Percentiles rank a stretch among this genome's conserved stretches.
Evolutionary conservation across 2,329 filamentous ascomycete genomes (phyloP).

Genomic region (Scytalidium sp.): DNA sequence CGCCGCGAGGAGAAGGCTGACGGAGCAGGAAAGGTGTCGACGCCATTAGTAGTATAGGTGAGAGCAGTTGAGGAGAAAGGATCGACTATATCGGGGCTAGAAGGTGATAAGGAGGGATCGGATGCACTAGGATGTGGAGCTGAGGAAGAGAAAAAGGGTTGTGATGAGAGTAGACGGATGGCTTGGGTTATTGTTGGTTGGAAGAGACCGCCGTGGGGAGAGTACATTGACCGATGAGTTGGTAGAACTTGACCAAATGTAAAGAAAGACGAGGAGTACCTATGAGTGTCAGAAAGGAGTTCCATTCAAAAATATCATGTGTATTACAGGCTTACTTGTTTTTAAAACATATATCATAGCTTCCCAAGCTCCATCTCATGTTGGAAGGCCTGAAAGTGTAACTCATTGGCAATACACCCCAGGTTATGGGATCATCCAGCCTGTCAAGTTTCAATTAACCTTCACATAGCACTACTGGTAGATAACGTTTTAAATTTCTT

Average conservation of each 20-base stretch:
- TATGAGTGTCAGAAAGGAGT: constrained; percentile 30
- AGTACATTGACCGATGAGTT: constrained; percentile 79
- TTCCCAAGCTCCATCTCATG: constrained; percentile 84
- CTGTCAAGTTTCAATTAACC: constrained; percentile 44
- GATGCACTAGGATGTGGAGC: constrained; percentile 1
- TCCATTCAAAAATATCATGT: not conserved
- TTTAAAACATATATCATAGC: constrained; percentile 93
- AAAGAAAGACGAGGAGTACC: constrained; percentile 76
- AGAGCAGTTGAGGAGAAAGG: constrained; percentile 48
- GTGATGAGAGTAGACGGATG: constrained; percentile 73
- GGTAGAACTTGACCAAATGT: constrained; percentile 85
- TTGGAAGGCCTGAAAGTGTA: constrained; percentile 72
- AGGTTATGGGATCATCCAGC: constrained; percentile 90
- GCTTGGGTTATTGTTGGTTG: constrained; percentile 87
- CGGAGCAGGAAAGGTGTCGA: constrained; percentile 66
- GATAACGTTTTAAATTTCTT: constrained; percentile 1
- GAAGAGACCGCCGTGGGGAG: constrained; percentile 74
- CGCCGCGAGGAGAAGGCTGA: constrained; percentile 67
- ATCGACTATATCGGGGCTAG: constrained; percentile 38
- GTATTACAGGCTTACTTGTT: constrained; percentile 58
- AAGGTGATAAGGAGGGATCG: constrained; percentile 6
- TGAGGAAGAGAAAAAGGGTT: constrained; percentile 38
- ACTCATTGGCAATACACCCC: constrained; percentile 78
- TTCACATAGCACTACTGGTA: not conserved
- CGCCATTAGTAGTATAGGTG: constrained; percentile 63